Evolutionary conservation across 1,284 basidiomycete genomes (phyloP), one percentile per base, ranked within the genome.

Genomic region (Naganishia cerealis): DNA sequence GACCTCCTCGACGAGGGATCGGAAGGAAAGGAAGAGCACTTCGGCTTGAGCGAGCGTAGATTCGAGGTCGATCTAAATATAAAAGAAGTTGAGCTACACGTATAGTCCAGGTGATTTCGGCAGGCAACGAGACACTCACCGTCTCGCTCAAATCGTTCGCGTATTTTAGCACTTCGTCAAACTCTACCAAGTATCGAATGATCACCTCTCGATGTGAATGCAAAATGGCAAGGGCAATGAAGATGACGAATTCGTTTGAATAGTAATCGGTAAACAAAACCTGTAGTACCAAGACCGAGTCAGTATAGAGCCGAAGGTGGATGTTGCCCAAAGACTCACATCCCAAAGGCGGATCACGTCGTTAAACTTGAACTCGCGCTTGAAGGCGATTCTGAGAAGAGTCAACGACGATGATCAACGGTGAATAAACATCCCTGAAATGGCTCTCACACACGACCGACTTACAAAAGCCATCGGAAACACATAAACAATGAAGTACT

Each of bases 401-500:
- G 18, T 46, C 59, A 92, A 83, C 90, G 65, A 70, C 54, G n/a
- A 70, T 39, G 50, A 29, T 40, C 8, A 24, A 21, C n/a, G 12
- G 3, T 38, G 39, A 7, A n/a, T n/a, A n/a, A n/a, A n/a, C 5
- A 26, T 50, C 21, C 13, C 6, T 33, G 6, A 33, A 8, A 15
- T 9, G 24, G 0, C 13, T 24, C n/a, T 6, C 38, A 15, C 33
- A 52, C 7, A 26, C 42, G 58, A 12, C 39, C 54, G 52, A 7
- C 71, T 73, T 40, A 68, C 61, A 83, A 67, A 36, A 81, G 79
- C 77, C 83, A 94, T 85, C 94, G 87, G 86, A 96, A 99, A 80
- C 93, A 96, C 84, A 98, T 98, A 84, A 99, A 99, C 39, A 99
- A 81, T 79, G 99, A 97, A 69, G 99, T 84, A 1, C 87, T 89